Base-by-base conservation (phyloP, 495 filamentous ascomycete species). In the Penicillium samsonianum region DNA sequence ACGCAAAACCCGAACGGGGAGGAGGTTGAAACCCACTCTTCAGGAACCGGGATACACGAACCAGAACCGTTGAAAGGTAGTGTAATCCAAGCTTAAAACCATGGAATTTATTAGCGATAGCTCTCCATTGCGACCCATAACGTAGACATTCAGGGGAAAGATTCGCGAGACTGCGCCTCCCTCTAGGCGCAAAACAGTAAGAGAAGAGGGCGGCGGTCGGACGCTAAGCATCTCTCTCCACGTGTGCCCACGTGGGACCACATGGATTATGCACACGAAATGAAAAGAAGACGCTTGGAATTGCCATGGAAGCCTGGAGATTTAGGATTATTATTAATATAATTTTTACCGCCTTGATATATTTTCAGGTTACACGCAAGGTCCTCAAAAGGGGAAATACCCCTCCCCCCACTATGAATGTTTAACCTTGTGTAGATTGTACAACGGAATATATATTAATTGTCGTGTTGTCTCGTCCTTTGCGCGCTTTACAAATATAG, bases 201-300 rank as follows among this genome's bases (percentile, higher is more conserved):
- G 55, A 61, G 57, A 47, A 57, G 64, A 63, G 53, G n/a, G 54
- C 43, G 52, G 55, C 55, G 59, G 50, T 56, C 61, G 61, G 44
- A 53, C 56, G 50, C 54, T 59, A 47, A 48, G 48, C 52, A 63
- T 60, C 67, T 67, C 72, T 55, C 67, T 67, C 72, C 69, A 73
- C 72, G 69, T 71, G 72, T 65, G 64, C 67, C 64, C 72, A 75
- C 72, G 72, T 75, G 72, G 67, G 61, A 66, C 68, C 55, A 69
- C 70, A 73, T 73, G 70, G 70, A 59, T 66, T 62, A 53, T 63
- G 62, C 50, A 45, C 48, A 40, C 50, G 61, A 41, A 52, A 62
- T 58, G 40, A 65, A 53, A 55, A 60, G 50, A 67, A 66, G 57
- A 46, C 63, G 62, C 65, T 57, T 73, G 55, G 68, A 73, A 73